Evolutionary conservation across 495 filamentous ascomycete species (phyloP).

Genomic region (Melanomma pulvis-pyrius): DNA sequence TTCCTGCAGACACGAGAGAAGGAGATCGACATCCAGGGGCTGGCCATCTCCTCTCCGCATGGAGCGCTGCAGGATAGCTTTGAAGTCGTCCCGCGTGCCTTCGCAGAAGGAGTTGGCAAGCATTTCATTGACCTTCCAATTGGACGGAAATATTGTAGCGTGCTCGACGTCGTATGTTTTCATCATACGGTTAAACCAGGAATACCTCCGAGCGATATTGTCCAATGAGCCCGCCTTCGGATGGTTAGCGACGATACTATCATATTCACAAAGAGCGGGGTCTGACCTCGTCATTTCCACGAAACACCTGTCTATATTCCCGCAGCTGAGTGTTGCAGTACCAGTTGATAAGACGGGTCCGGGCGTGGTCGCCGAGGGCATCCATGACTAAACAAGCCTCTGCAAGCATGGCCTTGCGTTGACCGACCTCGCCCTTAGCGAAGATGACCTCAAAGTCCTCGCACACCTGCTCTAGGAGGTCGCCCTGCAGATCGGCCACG

Average conservation of each 20-base stretch:
- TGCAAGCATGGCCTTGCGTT: slow-evolving; percentile 68
- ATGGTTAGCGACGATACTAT: slow-evolving; percentile 19
- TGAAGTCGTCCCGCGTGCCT: slow-evolving; percentile 92
- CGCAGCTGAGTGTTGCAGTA: slow-evolving; percentile 97
- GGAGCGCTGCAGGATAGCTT: slow-evolving; percentile 83
- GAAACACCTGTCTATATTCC: slow-evolving; percentile 93
- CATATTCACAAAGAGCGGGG: slow-evolving; percentile 9
- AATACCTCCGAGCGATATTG: slow-evolving; percentile 92
- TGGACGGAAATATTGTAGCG: slow-evolving; percentile 79
- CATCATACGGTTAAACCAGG: slow-evolving; percentile 94
- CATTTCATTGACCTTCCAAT: slow-evolving; percentile 89
- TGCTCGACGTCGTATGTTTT: slow-evolving; percentile 97
- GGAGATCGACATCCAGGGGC: slow-evolving; percentile 85
- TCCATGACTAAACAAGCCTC: slow-evolving; percentile 95
- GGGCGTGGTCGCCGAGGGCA: slow-evolving; percentile 87
- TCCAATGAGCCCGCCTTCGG: slow-evolving; percentile 81
- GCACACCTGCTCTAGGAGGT: slow-evolving; percentile 93
- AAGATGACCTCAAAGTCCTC: slow-evolving; percentile 97
- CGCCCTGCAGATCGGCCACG: slow-evolving; percentile 90
- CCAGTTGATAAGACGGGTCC: slow-evolving; percentile 84
- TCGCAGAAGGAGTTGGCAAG: slow-evolving; percentile 94
- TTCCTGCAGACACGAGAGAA: slow-evolving; percentile 92
- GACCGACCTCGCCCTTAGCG: slow-evolving; percentile 80
- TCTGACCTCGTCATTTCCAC: slow-evolving; percentile 81
- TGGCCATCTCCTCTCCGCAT: slow-evolving; percentile 77